Evolutionary conservation across 768 basidiomycete genomes (phyloP).

Genomic region (Suillus decipiens): DNA sequence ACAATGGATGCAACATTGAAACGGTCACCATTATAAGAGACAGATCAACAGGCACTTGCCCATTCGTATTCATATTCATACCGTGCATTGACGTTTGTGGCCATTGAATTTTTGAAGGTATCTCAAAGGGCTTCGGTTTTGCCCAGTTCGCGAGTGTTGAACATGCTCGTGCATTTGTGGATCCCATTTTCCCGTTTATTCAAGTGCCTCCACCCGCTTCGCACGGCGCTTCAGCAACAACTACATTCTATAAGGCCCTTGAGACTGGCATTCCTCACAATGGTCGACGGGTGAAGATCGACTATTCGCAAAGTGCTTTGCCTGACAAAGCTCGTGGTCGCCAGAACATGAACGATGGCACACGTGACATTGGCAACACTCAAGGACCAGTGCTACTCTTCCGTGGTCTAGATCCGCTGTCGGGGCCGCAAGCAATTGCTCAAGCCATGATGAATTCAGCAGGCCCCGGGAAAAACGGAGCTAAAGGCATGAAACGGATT

Average conservation of each 20-base stretch:
- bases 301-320: constrained; percentile 86
- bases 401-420: constrained; percentile 86
- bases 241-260: constrained; percentile 72
- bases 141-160: constrained; percentile 87
- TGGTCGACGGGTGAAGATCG: constrained; percentile 90
- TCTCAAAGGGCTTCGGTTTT: constrained; percentile 96
- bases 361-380: constrained; percentile 89
- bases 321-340: constrained; percentile 65
- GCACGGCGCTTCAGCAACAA: constrained; percentile 76
- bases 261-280: constrained; percentile 71
- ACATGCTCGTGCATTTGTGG: constrained; percentile 89
- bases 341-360: constrained; percentile 86
- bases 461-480: constrained; percentile 74
- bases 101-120: constrained; percentile 77
- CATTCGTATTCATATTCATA: constrained; percentile 69
- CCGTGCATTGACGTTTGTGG: constrained; percentile 74
- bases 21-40: constrained; percentile 96
- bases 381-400: constrained; percentile 84
- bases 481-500: constrained; percentile 85
- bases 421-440: constrained; percentile 85
- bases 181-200: constrained; percentile 87
- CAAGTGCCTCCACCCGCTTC: constrained; percentile 91
- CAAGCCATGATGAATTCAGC: constrained; percentile 82
- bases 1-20: constrained; percentile 74
- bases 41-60: constrained; percentile 93